Evolutionary conservation across 176 grass and related monocot genomes (phyloP), one percentile per base, ranked within the genome.

Genomic region (Aegilops umbellulata): DNA sequence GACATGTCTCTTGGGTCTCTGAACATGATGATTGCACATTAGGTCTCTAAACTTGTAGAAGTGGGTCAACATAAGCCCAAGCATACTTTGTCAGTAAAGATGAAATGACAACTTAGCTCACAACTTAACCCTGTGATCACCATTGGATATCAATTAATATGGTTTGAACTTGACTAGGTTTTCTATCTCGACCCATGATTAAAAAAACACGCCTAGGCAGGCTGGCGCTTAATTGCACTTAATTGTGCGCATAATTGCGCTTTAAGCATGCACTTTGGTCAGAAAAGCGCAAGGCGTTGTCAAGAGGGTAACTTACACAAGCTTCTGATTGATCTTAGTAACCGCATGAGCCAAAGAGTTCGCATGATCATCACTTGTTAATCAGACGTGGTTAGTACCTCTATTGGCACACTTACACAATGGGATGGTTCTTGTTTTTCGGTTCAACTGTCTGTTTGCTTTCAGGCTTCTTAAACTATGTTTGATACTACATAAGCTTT

Each of bases 401-500:
- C 20, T 71, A 71, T 71, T 71, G 68, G 12, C 68, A 71, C 35
- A 39, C 68, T 36, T 36, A 70, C 67, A 36, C 67, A 70, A 39
- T 55, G 46, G 26, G 39, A 39, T 55, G 46, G 26, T 55, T 55
- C 74, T 55, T 27, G 13, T 53, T 55, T 76, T 55, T 27, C 17
- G 20, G 74, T 76, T 53, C 44, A 76, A 55, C 17, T 55, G 26
- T 26, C 16, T 76, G 26, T 55, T 32, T 10, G 10, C 16, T 55
- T 55, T 76, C 47, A 55, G 27, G 74, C 17, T 76, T 76, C 46
- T 76, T 76, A 76, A 55, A 76, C 8, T 31, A 76, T 32, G 57
- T 35, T 69, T 46, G 27, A 81, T 75, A 80, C 80, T 80, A 25
- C 87, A 67, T 32, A 85, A 79, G 57, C 15, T 80, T 83, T 79